phyloP scores from a whole-genome alignment of 208 protist species.

The Acanthamoeba castellanii region DNA sequence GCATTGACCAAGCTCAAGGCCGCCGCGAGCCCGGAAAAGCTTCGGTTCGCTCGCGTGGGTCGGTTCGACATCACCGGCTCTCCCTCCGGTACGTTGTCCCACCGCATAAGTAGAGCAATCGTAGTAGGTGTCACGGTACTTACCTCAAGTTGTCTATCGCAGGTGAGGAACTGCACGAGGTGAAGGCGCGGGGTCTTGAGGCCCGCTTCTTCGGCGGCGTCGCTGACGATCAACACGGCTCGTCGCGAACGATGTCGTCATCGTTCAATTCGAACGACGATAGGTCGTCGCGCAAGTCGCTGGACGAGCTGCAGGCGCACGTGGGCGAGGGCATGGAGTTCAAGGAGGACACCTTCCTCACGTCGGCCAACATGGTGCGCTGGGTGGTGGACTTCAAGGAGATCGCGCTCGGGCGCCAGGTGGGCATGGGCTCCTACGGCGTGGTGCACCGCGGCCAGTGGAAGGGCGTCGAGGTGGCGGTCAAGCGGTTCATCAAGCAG shows the following conservation, averaged over 20 bases:
- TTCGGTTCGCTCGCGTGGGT: neutral
- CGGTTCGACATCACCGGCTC: neutral
- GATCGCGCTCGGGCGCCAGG: neutral
- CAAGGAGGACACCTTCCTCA: constrained; percentile 1
- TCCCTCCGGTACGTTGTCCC: neutral
- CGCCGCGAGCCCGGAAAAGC: too few relatives aligned
- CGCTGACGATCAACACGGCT: neutral
- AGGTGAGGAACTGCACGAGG: constrained; percentile 5
- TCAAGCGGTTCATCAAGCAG: constrained; percentile 53
- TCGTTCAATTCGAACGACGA: neutral
- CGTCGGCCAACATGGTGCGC: constrained; percentile 3
- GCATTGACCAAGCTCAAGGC: neutral
- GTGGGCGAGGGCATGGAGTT: neutral
- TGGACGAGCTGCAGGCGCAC: neutral
- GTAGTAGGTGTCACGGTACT: too few relatives aligned
- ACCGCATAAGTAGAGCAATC: too few relatives aligned
- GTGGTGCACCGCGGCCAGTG: constrained; percentile 29
- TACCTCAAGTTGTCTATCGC: too few relatives aligned
- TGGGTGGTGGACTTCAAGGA: neutral
- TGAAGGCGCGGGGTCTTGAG: neutral
- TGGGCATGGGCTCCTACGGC: constrained; percentile 30
- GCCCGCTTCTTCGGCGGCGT: constrained; percentile 24
- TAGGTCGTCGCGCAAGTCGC: neutral
- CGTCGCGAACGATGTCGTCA: neutral
- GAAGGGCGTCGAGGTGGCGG: constrained; percentile 42